These are phyloP conservation scores for Colletotrichum theobromicola DNA, from an alignment of 2,329 filamentous ascomycete genomes.

Conservation along the genomic window DNA sequence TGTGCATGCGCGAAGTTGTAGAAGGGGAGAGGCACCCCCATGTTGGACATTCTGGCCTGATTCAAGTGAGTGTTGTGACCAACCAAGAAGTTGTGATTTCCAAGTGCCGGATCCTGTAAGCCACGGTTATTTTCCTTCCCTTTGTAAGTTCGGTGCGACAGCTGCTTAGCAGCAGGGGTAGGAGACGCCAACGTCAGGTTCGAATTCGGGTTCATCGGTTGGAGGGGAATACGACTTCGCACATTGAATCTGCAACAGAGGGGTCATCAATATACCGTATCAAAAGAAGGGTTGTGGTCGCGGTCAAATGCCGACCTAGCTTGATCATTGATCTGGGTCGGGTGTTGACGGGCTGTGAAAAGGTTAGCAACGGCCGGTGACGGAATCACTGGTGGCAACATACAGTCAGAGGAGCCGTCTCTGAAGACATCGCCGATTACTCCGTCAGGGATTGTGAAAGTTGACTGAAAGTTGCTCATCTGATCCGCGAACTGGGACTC, in stretches of 20 bases:
- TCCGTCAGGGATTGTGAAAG: neutral
- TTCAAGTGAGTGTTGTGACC: neutral
- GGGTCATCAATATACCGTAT: slow-evolving; percentile 20
- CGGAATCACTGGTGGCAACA: neutral
- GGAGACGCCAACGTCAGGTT: slow-evolving; percentile 35
- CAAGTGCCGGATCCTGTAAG: slow-evolving; percentile 25
- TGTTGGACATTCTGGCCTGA: neutral
- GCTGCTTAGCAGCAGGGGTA: slow-evolving; percentile 29
- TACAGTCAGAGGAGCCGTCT: neutral
- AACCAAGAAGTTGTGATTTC: slow-evolving; percentile 28
- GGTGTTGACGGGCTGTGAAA: neutral
- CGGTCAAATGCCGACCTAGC: neutral
- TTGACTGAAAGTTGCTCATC: neutral
- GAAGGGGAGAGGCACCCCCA: neutral
- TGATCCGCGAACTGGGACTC: neutral
- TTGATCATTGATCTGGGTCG: neutral
- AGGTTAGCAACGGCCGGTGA: neutral
- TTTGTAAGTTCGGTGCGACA: slow-evolving; percentile 23
- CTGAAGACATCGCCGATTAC: slow-evolving; percentile 4
- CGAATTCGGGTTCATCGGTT: slow-evolving; percentile 40
- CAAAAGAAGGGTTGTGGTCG: neutral
- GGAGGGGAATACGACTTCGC: slow-evolving; percentile 37
- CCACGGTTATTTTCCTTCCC: slow-evolving; percentile 36
- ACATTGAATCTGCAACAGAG: slow-evolving; percentile 34
- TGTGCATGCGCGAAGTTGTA: neutral